Evolutionary conservation across 2,329 filamentous ascomycete species (phyloP), one percentile per base, ranked within the genome.

Genomic region (Exophiala xenobiotica): DNA sequence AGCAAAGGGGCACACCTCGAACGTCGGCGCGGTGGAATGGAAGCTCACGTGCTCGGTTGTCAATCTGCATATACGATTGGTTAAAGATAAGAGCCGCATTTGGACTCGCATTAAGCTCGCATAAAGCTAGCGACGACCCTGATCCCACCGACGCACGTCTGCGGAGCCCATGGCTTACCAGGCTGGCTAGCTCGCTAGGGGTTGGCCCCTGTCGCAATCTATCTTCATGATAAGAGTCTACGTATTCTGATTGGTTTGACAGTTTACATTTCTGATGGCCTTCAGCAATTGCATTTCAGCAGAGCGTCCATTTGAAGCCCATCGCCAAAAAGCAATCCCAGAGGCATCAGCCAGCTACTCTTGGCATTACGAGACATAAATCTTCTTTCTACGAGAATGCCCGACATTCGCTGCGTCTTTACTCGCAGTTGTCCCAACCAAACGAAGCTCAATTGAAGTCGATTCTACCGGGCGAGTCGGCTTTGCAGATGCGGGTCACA

Each of bases 331-430:
- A 55, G 55, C 48, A 54, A 58, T 19, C 31, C 49, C 42, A 29
- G 24, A 14, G 40, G 31, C 22, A 22, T 51, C 39, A 46, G 27
- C 23, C 14, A n/a, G 23, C 29, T 19, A 18, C 42, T 41, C 55
- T 58, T 58, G 51, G 52, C 55, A 58, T 58, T 58, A 58, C 55
- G 49, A 47, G 45, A 58, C 45, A 51, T 31, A 53, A 55, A 55
- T 53, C 40, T 20, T 16, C 27, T 37, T 35, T 53, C 39, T 26
- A 29, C 45, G 40, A 51, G 29, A 14, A 14, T 31, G 33, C 35
- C 46, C 39, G 39, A 33, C 4, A 22, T 24, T n/a, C n/a, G n/a
- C n/a, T n/a, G n/a, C n/a, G n/a, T n/a, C n/a, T n/a, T n/a, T n/a
- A n/a, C n/a, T n/a, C n/a, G n/a, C n/a, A n/a, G n/a, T n/a, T n/a